Conservation (phyloP, 2,329 filamentous ascomycete species). For the Aspergillaceae sp. region DNA sequence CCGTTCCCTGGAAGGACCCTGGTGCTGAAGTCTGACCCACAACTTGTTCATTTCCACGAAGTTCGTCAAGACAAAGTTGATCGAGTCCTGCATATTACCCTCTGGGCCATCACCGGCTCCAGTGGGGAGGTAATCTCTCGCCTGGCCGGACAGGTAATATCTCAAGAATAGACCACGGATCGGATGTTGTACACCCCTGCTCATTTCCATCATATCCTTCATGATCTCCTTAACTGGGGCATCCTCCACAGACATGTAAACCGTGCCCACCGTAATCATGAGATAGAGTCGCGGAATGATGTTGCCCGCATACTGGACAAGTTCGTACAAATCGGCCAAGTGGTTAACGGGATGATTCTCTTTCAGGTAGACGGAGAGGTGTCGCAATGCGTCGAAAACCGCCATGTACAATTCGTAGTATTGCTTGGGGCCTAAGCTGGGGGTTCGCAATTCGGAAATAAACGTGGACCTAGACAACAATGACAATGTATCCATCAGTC, state of each 20-base stretch:
- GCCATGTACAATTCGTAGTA: constrained; percentile 99
- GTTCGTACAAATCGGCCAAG: constrained; percentile 92
- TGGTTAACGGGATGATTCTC: constrained; percentile 98
- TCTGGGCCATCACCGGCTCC: constrained; percentile 83
- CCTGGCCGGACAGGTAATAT: constrained; percentile 94
- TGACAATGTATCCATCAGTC: constrained; percentile 5
- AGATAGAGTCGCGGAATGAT: constrained; percentile 93
- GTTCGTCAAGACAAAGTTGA: constrained; percentile 96
- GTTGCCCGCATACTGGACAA: constrained; percentile 96
- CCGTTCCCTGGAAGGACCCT: constrained; percentile 89
- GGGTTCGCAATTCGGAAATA: constrained; percentile 95
- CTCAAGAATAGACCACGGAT: constrained; percentile 89
- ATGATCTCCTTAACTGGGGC: constrained; percentile 99
- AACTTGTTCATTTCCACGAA: constrained; percentile 99
- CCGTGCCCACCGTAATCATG: constrained; percentile 98
- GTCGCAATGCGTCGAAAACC: constrained; percentile 93
- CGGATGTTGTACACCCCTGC: constrained; percentile 90
- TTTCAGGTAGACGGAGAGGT: constrained; percentile 90
- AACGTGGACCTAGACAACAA: constrained; percentile 67
- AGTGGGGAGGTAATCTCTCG: constrained; percentile 75
- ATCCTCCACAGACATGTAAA: constrained; percentile 98
- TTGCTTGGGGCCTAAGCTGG: constrained; percentile 95
- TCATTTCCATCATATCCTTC: constrained; percentile 99
- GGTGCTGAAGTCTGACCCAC: constrained; percentile 94
- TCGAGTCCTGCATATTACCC: constrained; percentile 91